Evolutionary conservation across 768 basidiomycete species (phyloP), one percentile per base, ranked within the genome.

Genomic region (Tubosaeta sp.): DNA sequence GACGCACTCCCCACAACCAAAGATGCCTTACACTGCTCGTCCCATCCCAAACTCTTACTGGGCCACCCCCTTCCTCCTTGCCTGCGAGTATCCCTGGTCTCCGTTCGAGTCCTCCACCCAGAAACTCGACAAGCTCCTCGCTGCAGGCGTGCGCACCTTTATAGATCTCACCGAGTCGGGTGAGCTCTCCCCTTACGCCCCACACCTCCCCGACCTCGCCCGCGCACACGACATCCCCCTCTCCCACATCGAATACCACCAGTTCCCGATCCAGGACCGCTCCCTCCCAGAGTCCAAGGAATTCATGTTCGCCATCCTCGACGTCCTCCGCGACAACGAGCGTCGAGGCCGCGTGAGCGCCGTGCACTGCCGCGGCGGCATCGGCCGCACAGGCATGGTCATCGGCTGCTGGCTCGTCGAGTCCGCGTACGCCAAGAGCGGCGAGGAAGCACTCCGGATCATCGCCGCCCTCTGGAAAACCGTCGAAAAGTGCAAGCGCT

Each of bases 41-140:
- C 87, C 87, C 25, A 82, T 90, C 61, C 85, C 86, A n/a, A 90
- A 90, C 68, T 87, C 84, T 0, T 90, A 90, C 71, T 90, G 88
- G 88, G 87, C 86, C 0, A 88, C 86, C 0, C 76, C 82, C 0
- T 68, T 74, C 11, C 77, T 90, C 31, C 75, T 89, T 48, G 88
- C 87, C 0, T 89, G 86, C 77, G 88, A 90, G 62, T 90, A 89
- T 66, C 87, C 87, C 1, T 90, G 84, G 81, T 71, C 79, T 16
- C 85, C 84, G 4, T 77, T 75, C 52, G 73, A 77, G 65, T 46
- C 55, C 0, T 70, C 73, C 53, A 75, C 74, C 48, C 84, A 86
- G 54, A 89, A 90, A 61, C 77, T 90, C 55, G 86, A 88, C 70
- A 80, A 81, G 0, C 75, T 90, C 45, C 80, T 90, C 22, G 70